phyloP scores from a whole-genome alignment of 768 basidiomycete genomes.

The Trametes elegans region DNA sequence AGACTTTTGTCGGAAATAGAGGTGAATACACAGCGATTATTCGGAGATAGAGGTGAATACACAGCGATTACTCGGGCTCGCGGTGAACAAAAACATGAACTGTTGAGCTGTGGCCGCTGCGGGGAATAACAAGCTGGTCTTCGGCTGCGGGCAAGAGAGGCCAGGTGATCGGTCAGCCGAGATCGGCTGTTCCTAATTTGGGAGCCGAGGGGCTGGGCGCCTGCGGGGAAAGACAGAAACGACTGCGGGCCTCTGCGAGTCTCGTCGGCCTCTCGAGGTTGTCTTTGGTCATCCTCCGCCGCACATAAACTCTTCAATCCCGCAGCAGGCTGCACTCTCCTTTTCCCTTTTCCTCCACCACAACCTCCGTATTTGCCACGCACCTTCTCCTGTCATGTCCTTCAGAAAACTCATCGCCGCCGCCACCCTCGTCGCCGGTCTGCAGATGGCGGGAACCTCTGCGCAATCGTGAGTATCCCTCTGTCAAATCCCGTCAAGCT shows the following conservation, averaged over 20 bases:
- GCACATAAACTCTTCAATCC: not conserved
- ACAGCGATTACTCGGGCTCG: no score
- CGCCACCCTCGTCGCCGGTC: slow-evolving; percentile 18
- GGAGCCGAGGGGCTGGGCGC: not conserved
- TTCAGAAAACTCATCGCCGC: slow-evolving; percentile 11
- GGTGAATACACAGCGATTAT: no score
- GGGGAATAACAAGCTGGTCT: not conserved
- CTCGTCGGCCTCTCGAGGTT: not conserved
- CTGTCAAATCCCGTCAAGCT: not conserved
- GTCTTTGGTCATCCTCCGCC: slow-evolving; percentile 9
- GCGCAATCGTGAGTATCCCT: slow-evolving; percentile 23
- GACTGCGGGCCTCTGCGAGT: not conserved
- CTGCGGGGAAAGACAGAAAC: not conserved
- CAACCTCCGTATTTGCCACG: not conserved
- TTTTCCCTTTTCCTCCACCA: slow-evolving; percentile 1
- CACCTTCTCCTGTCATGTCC: slow-evolving; percentile 4
- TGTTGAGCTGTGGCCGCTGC: no score
- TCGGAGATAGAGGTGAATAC: no score
- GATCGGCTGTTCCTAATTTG: not conserved
- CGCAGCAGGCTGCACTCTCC: slow-evolving; percentile 22
- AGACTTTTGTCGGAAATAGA: no score
- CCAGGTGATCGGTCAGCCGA: not conserved
- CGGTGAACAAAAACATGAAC: no score
- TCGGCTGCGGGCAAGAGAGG: not conserved
- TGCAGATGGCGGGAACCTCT: slow-evolving; percentile 18